These are phyloP conservation scores for Hemileccinum rubropunctum DNA, from an alignment of 768 basidiomycete genomes.

Conservation along the genomic window DNA sequence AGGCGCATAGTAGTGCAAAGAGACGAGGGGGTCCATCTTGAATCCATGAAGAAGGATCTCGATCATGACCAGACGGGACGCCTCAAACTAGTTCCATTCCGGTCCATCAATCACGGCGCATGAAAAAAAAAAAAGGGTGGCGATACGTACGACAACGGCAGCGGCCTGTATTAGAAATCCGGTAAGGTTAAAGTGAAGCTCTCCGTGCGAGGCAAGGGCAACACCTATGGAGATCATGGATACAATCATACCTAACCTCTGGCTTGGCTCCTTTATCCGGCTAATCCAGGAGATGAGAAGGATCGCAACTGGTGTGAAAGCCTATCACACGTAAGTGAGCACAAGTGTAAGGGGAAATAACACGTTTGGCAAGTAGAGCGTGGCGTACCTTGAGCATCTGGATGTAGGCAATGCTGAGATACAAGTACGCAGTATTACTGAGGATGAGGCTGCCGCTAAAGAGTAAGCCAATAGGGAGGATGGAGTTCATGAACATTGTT, in stretches of 20 bases:
- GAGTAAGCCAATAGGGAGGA: conserved; percentile 89
- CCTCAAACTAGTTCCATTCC: conserved; percentile 68
- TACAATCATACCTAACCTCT: conserved; percentile 78
- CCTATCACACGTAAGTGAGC: conserved; percentile 43
- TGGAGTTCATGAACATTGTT: conserved; percentile 77
- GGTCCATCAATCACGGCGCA: not conserved
- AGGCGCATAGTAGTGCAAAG: conserved; percentile 94
- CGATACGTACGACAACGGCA: conserved; percentile 63
- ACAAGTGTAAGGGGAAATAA: not conserved
- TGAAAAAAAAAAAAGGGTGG: not conserved
- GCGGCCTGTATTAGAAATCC: conserved; percentile 88
- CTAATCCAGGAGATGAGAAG: conserved; percentile 91
- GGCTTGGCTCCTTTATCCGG: conserved; percentile 85
- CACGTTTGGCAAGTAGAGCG: not conserved
- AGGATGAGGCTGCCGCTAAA: conserved; percentile 92
- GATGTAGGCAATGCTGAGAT: conserved; percentile 90
- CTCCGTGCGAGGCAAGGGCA: conserved; percentile 86
- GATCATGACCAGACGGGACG: conserved; percentile 93
- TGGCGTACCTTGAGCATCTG: conserved; percentile 86
- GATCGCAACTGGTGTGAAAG: conserved; percentile 87
- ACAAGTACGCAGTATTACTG: conserved; percentile 90
- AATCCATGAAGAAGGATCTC: conserved; percentile 91
- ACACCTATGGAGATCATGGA: conserved; percentile 90
- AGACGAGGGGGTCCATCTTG: conserved; percentile 97
- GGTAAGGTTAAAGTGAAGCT: conserved; percentile 77